These are phyloP conservation scores for Dictyophora rubrovolvata DNA, from an alignment of 768 basidiomycete species.

Conservation along the genomic window DNA sequence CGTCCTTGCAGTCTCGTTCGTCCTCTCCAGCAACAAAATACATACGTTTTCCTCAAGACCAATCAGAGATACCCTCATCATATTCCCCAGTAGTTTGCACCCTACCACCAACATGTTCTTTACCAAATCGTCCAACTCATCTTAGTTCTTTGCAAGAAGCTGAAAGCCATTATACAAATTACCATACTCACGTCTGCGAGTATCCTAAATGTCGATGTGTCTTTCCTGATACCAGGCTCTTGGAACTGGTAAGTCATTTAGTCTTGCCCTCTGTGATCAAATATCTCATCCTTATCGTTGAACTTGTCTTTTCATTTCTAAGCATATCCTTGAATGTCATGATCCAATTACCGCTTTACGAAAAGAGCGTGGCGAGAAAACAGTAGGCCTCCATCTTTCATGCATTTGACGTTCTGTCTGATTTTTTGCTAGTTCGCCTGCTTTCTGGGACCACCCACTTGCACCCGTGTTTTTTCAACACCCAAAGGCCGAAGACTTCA, in stretches of 20 bases:
- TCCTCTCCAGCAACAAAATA: constrained; percentile 25
- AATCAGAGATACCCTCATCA: constrained; percentile 14
- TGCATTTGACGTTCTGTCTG: constrained; percentile 11
- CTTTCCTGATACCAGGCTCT: constrained; percentile 71
- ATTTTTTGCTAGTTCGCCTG: constrained; percentile 57
- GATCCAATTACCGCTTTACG: constrained; percentile 73
- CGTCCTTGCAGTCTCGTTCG: constrained; percentile 20
- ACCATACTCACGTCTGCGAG: constrained; percentile 78
- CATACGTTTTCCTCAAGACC: constrained; percentile 24
- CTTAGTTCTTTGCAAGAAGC: constrained; percentile 59
- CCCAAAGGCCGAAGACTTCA: constrained; percentile 74
- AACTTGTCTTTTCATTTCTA: neutral
- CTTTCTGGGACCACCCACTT: constrained; percentile 42
- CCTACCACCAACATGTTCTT: constrained; percentile 76
- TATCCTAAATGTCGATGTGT: constrained; percentile 60
- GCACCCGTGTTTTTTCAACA: constrained; percentile 50
- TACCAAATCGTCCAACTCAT: constrained; percentile 45
- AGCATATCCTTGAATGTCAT: constrained; percentile 56
- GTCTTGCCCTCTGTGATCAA: neutral
- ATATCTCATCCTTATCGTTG: neutral
- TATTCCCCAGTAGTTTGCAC: constrained; percentile 51
- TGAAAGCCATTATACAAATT: constrained; percentile 74
- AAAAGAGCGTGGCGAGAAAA: constrained; percentile 77
- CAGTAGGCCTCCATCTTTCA: constrained; percentile 39
- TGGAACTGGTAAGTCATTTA: constrained; percentile 59